Percentiles rank a stretch among this genome's conserved stretches.
phyloP scores from a whole-genome alignment of 805 yeast genomes.

The Kodamaea leandrae region DNA sequence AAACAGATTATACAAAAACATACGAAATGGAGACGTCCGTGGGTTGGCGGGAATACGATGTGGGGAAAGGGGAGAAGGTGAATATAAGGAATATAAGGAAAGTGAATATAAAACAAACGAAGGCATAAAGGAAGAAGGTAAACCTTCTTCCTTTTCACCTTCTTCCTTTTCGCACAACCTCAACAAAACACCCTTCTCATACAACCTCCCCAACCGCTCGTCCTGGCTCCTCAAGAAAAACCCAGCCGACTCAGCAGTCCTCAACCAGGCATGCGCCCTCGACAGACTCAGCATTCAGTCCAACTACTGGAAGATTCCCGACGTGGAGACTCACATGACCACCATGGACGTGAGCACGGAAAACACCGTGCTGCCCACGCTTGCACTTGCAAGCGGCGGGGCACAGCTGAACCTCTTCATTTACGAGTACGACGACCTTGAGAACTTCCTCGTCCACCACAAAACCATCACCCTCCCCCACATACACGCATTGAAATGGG shows the following conservation, averaged over 20 bases:
- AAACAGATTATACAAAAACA: neutral
- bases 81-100: too few species aligned
- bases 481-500: conserved; percentile 54
- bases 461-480: conserved; percentile 59
- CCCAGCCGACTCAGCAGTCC: conserved; percentile 29
- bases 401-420: conserved; percentile 47
- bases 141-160: neutral
- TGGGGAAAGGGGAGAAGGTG: too few species aligned
- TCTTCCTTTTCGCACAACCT: too few species aligned
- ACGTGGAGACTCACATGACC: conserved; percentile 43
- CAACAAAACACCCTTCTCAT: neutral
- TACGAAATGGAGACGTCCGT: too few species aligned
- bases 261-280: conserved; percentile 42
- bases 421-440: conserved; percentile 42
- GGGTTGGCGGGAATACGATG: too few species aligned
- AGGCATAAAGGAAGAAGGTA: neutral
- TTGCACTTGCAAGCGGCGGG: conserved; percentile 55
- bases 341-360: conserved; percentile 33
- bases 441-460: conserved; percentile 50
- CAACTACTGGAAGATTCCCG: conserved; percentile 47
- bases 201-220: conserved; percentile 4
- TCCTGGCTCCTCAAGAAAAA: conserved; percentile 33
- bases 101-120: neutral
- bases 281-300: conserved; percentile 41
- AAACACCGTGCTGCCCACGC: conserved; percentile 27